Evolutionary conservation across 1,284 basidiomycete species (phyloP), one percentile per base, ranked within the genome.

Genomic region (Rhodotorula sp.): DNA sequence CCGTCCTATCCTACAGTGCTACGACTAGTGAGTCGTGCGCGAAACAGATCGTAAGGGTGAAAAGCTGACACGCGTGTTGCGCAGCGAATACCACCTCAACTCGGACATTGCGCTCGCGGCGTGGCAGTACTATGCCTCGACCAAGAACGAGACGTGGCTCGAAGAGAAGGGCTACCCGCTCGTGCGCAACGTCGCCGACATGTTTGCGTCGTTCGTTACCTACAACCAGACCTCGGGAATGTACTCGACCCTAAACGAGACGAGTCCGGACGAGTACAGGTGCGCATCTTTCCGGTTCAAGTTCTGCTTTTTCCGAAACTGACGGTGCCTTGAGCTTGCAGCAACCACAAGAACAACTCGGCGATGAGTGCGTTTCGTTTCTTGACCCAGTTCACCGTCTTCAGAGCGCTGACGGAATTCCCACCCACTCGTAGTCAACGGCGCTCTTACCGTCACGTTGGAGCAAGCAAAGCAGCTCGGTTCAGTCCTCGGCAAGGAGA

Each of bases 21-120:
- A 55, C 26, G 54, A 55, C 28, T 55, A 55, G 54, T 55, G 10
- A 43, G 38, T 10, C 1, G 14, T n/a, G 23, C 21, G n/a, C 2
- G 19, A 45, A 15, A 18, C 34, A 5, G 26, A 7, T 26, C 49
- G 16, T 0, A 28, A 10, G 8, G 18, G 16, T 18, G 18, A 7
- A 45, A 14, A 57, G 52, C 31, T 58, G 43, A 63, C 65, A 3
- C 28, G 12, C 48, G 2, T 12, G 3, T 12, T n/a, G 0, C 23
- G 31, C 60, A 62, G 60, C 68, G 76, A 79, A 50, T 78, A 78
- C 59, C 78, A 79, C 57, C 68, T 78, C 47, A 77, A 77, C 67
- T 71, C 70, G 66, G 78, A 78, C 66, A 76, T 78, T 34, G 71
- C 73, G 0, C 66, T 79, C 34, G 75, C 72, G 7, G 62, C 70